Evolutionary conservation across 2,329 filamentous ascomycete species (phyloP).

Genomic region (Ciborinia camelliae): DNA sequence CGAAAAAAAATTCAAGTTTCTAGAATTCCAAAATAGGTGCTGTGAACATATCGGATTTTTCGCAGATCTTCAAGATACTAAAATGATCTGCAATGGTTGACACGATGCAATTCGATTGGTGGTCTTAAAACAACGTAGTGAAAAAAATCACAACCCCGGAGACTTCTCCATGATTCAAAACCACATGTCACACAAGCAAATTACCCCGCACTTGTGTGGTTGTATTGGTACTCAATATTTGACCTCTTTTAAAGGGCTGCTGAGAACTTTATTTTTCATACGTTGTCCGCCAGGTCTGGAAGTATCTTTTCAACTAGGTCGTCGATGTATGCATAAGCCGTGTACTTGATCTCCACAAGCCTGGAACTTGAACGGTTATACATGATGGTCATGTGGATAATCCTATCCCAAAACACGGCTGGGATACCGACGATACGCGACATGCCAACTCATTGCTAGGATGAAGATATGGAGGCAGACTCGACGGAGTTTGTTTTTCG

Average conservation of each 20-base stretch:
- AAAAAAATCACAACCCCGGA: not conserved
- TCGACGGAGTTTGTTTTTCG: not conserved
- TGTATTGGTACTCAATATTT: constrained; percentile 2
- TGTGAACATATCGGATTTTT: not conserved
- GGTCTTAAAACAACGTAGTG: not conserved
- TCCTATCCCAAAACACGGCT: not conserved
- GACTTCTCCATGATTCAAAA: not conserved
- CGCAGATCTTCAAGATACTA: not conserved
- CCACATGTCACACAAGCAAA: not conserved
- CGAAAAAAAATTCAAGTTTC: not conserved
- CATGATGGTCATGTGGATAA: constrained; percentile 16
- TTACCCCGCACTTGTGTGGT: constrained; percentile 8
- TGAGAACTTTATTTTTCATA: not conserved
- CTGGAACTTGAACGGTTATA: constrained; percentile 1
- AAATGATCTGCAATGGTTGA: not conserved
- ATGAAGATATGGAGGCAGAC: not conserved
- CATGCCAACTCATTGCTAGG: not conserved
- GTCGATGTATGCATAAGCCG: not conserved
- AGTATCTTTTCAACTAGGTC: not conserved
- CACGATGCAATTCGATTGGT: not conserved
- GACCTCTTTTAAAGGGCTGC: not conserved
- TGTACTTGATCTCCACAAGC: not conserved
- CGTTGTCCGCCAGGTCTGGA: not conserved
- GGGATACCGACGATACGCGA: constrained; percentile 9
- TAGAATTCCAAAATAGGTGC: not conserved